Evolutionary conservation across 23 red algal species (phyloP).

Genomic region (Agarophyton chilense): DNA sequence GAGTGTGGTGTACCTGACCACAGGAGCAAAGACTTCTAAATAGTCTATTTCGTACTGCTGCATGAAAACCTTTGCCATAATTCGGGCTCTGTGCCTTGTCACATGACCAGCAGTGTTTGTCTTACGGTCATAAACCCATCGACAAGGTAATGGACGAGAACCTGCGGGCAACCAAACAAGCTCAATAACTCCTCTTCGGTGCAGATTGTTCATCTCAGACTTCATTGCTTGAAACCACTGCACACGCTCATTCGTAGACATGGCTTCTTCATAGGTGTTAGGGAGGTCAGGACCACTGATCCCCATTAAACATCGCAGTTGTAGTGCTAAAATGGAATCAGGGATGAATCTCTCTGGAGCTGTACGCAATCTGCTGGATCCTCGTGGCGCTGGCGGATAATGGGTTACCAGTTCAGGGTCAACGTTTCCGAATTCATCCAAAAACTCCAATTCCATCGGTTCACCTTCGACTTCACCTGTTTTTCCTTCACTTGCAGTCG

Average conservation of each 20-base stretch:
- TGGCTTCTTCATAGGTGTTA: slow-evolving; percentile 21
- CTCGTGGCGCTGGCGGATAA: slow-evolving; percentile 12
- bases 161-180: not conserved
- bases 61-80: slow-evolving; percentile 27
- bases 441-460: slow-evolving; percentile 13
- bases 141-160: not conserved
- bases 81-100: not conserved
- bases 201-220: not conserved
- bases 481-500: too few species aligned
- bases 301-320: not conserved
- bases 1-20: slow-evolving; percentile 45
- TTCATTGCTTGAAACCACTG: slow-evolving; percentile 29
- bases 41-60: slow-evolving; percentile 26
- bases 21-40: slow-evolving; percentile 13
- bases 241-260: not conserved
- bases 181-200: not conserved
- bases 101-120: not conserved
- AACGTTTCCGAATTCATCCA: slow-evolving; percentile 23
- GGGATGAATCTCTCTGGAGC: not conserved
- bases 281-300: not conserved
- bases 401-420: slow-evolving; percentile 16
- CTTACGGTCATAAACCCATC: slow-evolving; percentile 36
- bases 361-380: not conserved
- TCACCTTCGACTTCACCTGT: too few species aligned
- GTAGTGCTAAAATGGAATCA: not conserved